Conservation (phyloP, 2,329 filamentous ascomycete genomes). For the Botrytis fragariae region DNA sequence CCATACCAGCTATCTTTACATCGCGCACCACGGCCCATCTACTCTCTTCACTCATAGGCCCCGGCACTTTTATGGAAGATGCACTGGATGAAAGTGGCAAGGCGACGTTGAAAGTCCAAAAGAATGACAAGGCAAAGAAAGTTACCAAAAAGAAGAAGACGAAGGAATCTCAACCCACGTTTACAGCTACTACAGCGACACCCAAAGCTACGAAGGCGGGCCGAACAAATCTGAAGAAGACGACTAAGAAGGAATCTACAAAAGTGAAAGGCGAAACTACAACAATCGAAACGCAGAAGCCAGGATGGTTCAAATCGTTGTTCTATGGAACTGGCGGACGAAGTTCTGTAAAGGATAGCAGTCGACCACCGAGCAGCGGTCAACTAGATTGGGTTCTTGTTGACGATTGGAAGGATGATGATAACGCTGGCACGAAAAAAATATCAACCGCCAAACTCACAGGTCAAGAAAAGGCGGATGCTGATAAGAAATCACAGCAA, state of each 20-base stretch:
- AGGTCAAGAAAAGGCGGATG: conserved; percentile 37
- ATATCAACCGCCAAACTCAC: conserved; percentile 45
- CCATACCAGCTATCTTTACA: conserved; percentile 92
- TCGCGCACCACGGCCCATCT: conserved; percentile 92
- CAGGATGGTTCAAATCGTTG: conserved; percentile 48
- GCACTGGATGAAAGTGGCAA: conserved; percentile 60
- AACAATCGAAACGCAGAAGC: conserved; percentile 26
- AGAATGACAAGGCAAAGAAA: conserved; percentile 36
- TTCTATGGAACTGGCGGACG: conserved; percentile 41
- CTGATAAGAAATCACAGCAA: conserved; percentile 33
- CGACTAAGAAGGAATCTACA: conserved; percentile 34
- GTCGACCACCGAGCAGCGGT: conserved; percentile 68
- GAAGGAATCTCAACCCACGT: conserved; percentile 27
- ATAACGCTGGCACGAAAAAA: conserved; percentile 39
- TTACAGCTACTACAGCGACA: conserved; percentile 33
- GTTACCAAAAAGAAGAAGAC: conserved; percentile 32
- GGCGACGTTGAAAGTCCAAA: conserved; percentile 53
- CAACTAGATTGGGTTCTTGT: conserved; percentile 71
- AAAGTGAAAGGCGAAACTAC: conserved; percentile 30
- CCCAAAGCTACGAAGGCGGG: conserved; percentile 35
- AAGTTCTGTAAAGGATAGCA: conserved; percentile 47
- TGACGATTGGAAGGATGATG: conserved; percentile 62
- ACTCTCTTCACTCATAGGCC: conserved; percentile 80
- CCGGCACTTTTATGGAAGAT: conserved; percentile 61
- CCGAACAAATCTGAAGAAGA: conserved; percentile 33